Evolutionary conservation across 1,139 yeast genomes (phyloP).

Genomic region (Candida pseudoviswanathii): DNA sequence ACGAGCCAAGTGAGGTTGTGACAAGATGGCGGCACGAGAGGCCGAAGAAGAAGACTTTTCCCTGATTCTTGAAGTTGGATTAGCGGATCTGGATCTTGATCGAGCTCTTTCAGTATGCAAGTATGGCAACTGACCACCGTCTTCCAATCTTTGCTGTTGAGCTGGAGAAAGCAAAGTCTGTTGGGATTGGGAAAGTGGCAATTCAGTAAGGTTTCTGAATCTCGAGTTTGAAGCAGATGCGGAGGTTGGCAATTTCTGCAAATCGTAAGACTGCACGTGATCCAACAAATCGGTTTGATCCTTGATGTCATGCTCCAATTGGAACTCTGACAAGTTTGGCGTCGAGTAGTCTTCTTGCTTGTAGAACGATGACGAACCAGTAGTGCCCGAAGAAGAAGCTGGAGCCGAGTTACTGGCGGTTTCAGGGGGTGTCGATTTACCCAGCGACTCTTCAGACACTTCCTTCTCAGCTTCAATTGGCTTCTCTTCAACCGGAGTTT

Average conservation of each 20-base stretch:
- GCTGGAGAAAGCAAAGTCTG: constrained; percentile 6
- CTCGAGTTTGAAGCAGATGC: constrained; percentile 1
- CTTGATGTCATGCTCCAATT: constrained; percentile 43
- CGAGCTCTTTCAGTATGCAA: constrained; percentile 41
- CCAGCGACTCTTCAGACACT: constrained; percentile 1
- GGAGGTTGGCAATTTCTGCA: constrained; percentile 35
- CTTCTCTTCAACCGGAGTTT: constrained; percentile 18
- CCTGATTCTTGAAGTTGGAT: constrained; percentile 25
- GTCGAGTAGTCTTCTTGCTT: constrained; percentile 39
- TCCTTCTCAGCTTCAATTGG: constrained; percentile 6
- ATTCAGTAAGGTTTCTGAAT: constrained; percentile 4
- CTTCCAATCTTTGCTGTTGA: constrained; percentile 15
- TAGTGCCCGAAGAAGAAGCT: constrained; percentile 8
- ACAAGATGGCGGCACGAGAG: constrained; percentile 15
- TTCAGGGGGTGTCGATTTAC: constrained; percentile 1
- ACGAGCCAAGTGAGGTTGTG: constrained; percentile 60
- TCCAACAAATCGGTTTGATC: constrained; percentile 40
- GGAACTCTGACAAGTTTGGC: constrained; percentile 52
- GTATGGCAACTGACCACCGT: constrained; percentile 47
- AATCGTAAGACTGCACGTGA: constrained; percentile 41
- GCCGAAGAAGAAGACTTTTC: constrained; percentile 33
- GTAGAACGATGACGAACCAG: constrained; percentile 18
- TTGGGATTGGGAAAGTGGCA: constrained; percentile 1
- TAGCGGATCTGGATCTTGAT: constrained; percentile 32
- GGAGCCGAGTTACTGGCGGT: constrained; percentile 10